phyloP scores from a whole-genome alignment of 805 yeast genomes.

The Wickerhamomyces sydowiorum region DNA sequence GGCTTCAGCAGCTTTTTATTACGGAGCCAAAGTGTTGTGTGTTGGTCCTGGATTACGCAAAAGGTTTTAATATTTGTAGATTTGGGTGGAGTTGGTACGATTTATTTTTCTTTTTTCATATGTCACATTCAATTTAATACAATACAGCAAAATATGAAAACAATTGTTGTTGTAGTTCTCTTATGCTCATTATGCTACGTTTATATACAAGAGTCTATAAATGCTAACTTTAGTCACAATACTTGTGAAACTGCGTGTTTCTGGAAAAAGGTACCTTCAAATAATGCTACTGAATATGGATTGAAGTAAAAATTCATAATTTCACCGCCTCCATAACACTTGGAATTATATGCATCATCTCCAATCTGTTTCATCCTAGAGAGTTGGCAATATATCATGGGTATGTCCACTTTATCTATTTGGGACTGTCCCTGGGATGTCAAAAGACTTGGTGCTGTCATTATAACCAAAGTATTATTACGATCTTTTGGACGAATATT shows the following conservation, averaged over 20 bases:
- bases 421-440: constrained; percentile 42
- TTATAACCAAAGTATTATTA: constrained; percentile 29
- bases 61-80: neutral
- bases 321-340: constrained; percentile 34
- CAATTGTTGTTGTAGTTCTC: too few species aligned
- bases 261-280: constrained; percentile 28
- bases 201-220: too few species aligned
- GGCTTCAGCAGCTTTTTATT: neutral
- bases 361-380: neutral
- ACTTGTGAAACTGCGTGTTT: constrained; percentile 1
- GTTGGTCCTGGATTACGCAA: neutral
- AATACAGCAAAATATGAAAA: too few species aligned
- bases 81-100: too few species aligned
- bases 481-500: constrained; percentile 23
- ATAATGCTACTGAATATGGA: constrained; percentile 28
- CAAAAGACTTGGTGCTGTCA: constrained; percentile 41
- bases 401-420: constrained; percentile 38
- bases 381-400: constrained; percentile 38
- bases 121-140: too few species aligned
- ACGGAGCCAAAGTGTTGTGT: neutral
- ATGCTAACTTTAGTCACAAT: constrained; percentile 17
- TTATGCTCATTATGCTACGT: too few species aligned
- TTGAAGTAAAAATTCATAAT: constrained; percentile 32
- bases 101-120: too few species aligned
- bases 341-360: constrained; percentile 25